These are phyloP conservation scores for Cyclostephanos invisitatus DNA, from an alignment of 108 stramenopile genomes.

Conservation along the genomic window DNA sequence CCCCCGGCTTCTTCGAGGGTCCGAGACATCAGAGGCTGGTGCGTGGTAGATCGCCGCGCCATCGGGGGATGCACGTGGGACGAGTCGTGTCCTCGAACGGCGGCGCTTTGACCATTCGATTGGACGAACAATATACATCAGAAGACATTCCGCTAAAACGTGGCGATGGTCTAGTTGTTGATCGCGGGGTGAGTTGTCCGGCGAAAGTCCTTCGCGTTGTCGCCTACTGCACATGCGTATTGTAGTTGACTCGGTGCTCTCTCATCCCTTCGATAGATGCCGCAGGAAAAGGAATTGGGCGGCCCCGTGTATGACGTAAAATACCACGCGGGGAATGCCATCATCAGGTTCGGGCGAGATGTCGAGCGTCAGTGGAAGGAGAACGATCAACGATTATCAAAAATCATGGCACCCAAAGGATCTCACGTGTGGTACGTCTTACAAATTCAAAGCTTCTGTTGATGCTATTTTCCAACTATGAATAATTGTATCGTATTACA, in stretches of 20 bases:
- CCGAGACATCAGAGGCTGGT: constrained; percentile 69
- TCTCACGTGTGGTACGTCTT: constrained; percentile 49
- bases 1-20: constrained; percentile 78
- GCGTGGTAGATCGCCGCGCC: constrained; percentile 67
- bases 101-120: constrained; percentile 42
- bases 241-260: not conserved
- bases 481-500: not conserved
- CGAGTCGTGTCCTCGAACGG: constrained; percentile 50
- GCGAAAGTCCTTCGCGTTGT: not conserved
- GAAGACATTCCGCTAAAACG: constrained; percentile 43
- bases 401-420: constrained; percentile 55
- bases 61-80: constrained; percentile 72
- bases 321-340: constrained; percentile 28
- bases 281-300: constrained; percentile 71
- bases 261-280: constrained; percentile 20
- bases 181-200: constrained; percentile 49
- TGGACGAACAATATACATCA: constrained; percentile 27
- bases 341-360: constrained; percentile 51
- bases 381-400: constrained; percentile 35
- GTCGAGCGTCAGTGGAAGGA: constrained; percentile 58
- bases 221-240: not conserved
- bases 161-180: constrained; percentile 82
- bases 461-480: not conserved
- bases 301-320: constrained; percentile 49
- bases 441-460: not conserved